These are phyloP conservation scores for Digitaria exilis DNA, from an alignment of 202 grass and related monocot species.

Conservation along the genomic window DNA sequence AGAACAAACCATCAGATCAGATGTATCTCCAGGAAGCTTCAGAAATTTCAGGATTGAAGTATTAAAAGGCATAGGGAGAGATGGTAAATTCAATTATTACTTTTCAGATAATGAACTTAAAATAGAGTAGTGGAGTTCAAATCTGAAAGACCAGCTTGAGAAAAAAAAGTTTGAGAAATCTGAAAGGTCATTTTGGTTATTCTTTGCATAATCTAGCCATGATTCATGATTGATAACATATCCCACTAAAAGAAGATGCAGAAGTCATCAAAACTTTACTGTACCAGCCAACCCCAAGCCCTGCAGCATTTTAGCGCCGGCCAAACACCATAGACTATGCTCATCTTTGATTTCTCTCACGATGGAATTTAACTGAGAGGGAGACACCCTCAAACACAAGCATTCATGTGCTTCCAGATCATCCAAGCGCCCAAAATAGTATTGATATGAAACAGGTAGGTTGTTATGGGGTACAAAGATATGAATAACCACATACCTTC, in stretches of 20 bases:
- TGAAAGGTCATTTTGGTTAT: not conserved
- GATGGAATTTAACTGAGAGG: too few relatives aligned
- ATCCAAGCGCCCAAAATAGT: too few relatives aligned
- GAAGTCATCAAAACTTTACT: slow-evolving; percentile 7
- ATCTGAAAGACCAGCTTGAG: too few relatives aligned
- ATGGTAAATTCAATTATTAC: slow-evolving; percentile 11
- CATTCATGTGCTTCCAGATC: too few relatives aligned
- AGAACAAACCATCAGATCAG: slow-evolving; percentile 53
- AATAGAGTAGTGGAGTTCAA: not conserved
- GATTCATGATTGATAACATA: slow-evolving; percentile 21
- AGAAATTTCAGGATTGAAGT: slow-evolving; percentile 34
- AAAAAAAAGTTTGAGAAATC: not conserved
- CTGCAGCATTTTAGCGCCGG: too few relatives aligned
- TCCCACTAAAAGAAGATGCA: slow-evolving; percentile 25
- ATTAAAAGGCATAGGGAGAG: slow-evolving; percentile 15
- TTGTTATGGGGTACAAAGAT: slow-evolving; percentile 24
- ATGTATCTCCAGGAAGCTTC: slow-evolving; percentile 37
- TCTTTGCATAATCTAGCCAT: slow-evolving; percentile 26
- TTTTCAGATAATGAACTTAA: not conserved
- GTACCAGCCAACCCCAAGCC: too few relatives aligned
- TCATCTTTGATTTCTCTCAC: too few relatives aligned
- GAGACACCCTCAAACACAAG: too few relatives aligned
- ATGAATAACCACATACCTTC: slow-evolving; percentile 58
- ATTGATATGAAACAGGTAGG: slow-evolving; percentile 16
- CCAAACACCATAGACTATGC: too few relatives aligned